phyloP scores from a whole-genome alignment of 2,329 filamentous ascomycete species.

The Alternaria arborescens region DNA sequence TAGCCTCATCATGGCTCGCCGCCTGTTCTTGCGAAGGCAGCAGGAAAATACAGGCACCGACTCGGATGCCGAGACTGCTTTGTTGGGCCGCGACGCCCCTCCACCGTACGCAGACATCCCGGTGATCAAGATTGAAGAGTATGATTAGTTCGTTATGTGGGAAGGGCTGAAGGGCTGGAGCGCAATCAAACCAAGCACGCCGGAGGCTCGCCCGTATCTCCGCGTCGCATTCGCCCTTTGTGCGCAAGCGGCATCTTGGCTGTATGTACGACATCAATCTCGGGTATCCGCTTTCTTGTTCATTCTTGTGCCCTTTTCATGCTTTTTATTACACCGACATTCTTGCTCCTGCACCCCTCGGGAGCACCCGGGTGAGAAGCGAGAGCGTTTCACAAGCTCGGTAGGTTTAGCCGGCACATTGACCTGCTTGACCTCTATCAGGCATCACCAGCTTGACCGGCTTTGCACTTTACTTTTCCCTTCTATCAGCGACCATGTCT shows the following conservation, averaged over 20 bases:
- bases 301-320: neutral
- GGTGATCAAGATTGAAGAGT: slow-evolving; percentile 32
- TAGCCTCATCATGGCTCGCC: slow-evolving; percentile 23
- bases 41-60: slow-evolving; percentile 14
- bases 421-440: neutral
- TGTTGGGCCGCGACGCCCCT: slow-evolving; percentile 25
- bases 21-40: slow-evolving; percentile 18
- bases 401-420: slow-evolving; percentile 16
- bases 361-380: slow-evolving; percentile 9
- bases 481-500: slow-evolving; percentile 25
- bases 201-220: slow-evolving; percentile 17
- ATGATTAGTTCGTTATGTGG: slow-evolving; percentile 23
- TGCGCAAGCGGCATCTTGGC: slow-evolving; percentile 11
- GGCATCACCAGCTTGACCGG: neutral
- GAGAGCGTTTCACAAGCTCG: slow-evolving; percentile 6
- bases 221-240: slow-evolving; percentile 9
- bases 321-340: slow-evolving; percentile 6
- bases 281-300: neutral
- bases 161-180: slow-evolving; percentile 10
- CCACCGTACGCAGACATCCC: slow-evolving; percentile 33
- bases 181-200: slow-evolving; percentile 18
- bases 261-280: slow-evolving; percentile 14
- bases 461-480: neutral
- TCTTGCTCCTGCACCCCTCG: slow-evolving; percentile 6
- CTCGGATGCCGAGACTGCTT: slow-evolving; percentile 31